phyloP scores from a whole-genome alignment of 2,329 filamentous ascomycete genomes.

The Xylaria polymorpha region DNA sequence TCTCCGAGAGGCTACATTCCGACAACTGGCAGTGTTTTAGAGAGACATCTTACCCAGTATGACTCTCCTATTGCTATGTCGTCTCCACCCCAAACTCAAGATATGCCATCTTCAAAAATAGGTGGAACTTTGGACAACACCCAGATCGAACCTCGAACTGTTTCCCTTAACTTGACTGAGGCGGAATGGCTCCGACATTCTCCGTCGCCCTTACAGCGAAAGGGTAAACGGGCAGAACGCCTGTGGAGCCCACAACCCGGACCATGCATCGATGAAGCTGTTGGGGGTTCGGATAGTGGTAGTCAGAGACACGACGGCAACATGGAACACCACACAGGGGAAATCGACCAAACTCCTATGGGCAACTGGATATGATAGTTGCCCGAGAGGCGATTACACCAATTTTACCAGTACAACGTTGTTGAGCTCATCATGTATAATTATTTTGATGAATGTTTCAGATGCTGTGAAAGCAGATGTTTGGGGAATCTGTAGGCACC shows the following conservation, averaged over 20 bases:
- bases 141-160: slow-evolving; percentile 17
- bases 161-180: slow-evolving; percentile 44
- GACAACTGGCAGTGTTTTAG: slow-evolving; percentile 49
- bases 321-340: neutral
- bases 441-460: slow-evolving; percentile 8
- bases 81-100: slow-evolving; percentile 35
- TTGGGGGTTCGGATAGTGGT: slow-evolving; percentile 2
- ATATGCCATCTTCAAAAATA: slow-evolving; percentile 29
- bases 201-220: slow-evolving; percentile 44
- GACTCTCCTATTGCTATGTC: slow-evolving; percentile 42
- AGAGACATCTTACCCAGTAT: slow-evolving; percentile 47
- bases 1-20: slow-evolving; percentile 47
- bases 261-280: neutral
- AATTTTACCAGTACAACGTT: neutral
- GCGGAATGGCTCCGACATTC: slow-evolving; percentile 49
- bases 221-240: slow-evolving; percentile 29
- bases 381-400: neutral
- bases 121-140: slow-evolving; percentile 26
- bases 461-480: neutral
- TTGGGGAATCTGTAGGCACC: slow-evolving; percentile 15
- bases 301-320: neutral
- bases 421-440: neutral
- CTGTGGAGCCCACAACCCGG: slow-evolving; percentile 43
- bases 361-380: slow-evolving; percentile 46
- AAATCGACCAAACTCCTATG: slow-evolving; percentile 28